A percentile compares a stretch with the other conserved stretches of the same genome.
Conservation (phyloP, 306 rosid species). For the Cicer arietinum region DNA sequence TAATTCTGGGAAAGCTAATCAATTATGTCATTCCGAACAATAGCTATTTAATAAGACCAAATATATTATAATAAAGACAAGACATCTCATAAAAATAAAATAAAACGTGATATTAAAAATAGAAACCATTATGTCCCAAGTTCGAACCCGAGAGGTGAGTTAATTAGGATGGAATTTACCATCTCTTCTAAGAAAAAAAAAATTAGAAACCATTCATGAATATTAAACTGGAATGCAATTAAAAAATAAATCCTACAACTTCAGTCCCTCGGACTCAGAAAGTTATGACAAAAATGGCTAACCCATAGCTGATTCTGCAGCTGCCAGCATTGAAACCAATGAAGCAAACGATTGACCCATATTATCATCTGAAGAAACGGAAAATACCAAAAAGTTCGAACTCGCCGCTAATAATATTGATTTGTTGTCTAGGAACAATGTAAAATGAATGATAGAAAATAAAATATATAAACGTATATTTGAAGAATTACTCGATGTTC, state of each 20-base stretch:
- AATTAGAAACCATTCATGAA: background rate
- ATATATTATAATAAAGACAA: background rate
- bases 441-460: background rate
- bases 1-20: conserved; percentile 10
- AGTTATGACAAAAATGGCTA: background rate
- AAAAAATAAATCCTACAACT: background rate
- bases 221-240: background rate
- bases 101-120: too few relatives aligned
- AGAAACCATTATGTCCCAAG: background rate
- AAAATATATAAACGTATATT: background rate
- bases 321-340: background rate
- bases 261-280: background rate
- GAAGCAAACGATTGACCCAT: background rate
- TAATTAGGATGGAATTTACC: too few relatives aligned
- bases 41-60: conserved; percentile 15
- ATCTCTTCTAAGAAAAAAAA: too few relatives aligned
- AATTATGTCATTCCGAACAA: conserved; percentile 1
- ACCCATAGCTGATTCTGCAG: background rate
- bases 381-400: background rate
- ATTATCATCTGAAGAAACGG: background rate
- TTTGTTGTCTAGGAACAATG: background rate
- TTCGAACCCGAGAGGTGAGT: too few relatives aligned
- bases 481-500: background rate
- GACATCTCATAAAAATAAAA: background rate
- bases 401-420: background rate